Conservation (phyloP, 2,329 filamentous ascomycete species). For the Zymoseptoria passerinii region DNA sequence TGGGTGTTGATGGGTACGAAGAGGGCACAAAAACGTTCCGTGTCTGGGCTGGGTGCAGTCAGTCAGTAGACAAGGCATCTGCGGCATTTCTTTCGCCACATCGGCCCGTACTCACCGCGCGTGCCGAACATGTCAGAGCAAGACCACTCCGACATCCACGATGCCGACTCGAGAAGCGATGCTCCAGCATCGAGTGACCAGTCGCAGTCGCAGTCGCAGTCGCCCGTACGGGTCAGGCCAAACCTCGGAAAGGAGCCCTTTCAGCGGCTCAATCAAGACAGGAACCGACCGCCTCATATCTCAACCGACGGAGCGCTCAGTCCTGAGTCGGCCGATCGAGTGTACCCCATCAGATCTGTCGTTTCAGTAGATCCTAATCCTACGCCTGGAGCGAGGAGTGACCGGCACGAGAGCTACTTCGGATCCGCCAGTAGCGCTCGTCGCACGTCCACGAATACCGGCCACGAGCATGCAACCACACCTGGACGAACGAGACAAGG, state of each 20-base stretch:
- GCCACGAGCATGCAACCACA: background rate
- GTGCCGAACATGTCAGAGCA: background rate
- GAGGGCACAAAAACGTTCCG: background rate
- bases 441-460: constrained; percentile 9
- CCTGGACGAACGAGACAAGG: constrained; percentile 5
- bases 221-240: background rate
- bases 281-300: background rate
- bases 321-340: constrained; percentile 48
- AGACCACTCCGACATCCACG: background rate
- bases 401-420: constrained; percentile 31
- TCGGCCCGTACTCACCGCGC: background rate
- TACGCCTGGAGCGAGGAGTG: constrained; percentile 21
- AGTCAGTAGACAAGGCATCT: background rate
- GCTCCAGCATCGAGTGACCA: too few relatives aligned
- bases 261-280: background rate
- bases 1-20: background rate
- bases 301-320: constrained; percentile 26
- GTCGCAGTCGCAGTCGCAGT: background rate
- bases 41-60: background rate
- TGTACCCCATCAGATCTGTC: constrained; percentile 76
- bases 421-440: constrained; percentile 16
- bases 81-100: background rate
- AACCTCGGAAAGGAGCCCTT: background rate
- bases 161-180: background rate
- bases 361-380: constrained; percentile 57